Evolutionary conservation across 1,284 basidiomycete species (phyloP).

Genomic region (Microbotryum saponariae): DNA sequence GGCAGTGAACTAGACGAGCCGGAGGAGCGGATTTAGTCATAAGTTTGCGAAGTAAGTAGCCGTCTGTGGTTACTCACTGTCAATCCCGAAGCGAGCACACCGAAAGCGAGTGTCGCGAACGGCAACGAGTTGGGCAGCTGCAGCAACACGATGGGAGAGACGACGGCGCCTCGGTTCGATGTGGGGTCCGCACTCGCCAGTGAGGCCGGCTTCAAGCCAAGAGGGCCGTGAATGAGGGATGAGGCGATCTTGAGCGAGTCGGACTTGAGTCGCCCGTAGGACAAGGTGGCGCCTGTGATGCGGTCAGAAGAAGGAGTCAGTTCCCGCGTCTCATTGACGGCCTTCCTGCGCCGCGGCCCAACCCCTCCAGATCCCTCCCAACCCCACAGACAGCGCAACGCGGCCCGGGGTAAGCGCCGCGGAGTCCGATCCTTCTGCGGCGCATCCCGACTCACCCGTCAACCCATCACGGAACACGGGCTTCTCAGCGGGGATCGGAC

Average conservation of each 20-base stretch:
- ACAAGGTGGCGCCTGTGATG: constrained; percentile 15
- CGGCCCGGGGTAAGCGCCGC: not conserved
- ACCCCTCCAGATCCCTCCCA: too few species aligned
- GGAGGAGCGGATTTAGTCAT: not conserved
- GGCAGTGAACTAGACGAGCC: constrained; percentile 34
- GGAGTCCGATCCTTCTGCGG: too few species aligned
- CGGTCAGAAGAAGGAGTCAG: not conserved
- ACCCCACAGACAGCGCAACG: not conserved
- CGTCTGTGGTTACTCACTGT: constrained; percentile 11
- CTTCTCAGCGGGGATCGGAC: constrained; percentile 18
- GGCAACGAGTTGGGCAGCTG: constrained; percentile 43
- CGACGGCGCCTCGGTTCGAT: constrained; percentile 29
- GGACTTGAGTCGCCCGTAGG: constrained; percentile 19
- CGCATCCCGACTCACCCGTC: constrained; percentile 15
- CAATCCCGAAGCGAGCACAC: constrained; percentile 35
- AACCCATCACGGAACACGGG: constrained; percentile 25
- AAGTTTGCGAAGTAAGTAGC: too few species aligned
- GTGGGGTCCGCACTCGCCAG: constrained; percentile 10
- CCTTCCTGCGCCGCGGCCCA: not conserved
- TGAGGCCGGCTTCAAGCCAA: constrained; percentile 16
- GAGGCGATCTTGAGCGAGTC: constrained; percentile 26
- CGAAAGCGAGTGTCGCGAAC: constrained; percentile 40
- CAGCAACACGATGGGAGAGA: constrained; percentile 39
- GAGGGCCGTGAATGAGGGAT: constrained; percentile 17
- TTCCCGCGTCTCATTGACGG: not conserved